Conservation (phyloP, 83 land plant genomes). For the Picea mariana region DNA sequence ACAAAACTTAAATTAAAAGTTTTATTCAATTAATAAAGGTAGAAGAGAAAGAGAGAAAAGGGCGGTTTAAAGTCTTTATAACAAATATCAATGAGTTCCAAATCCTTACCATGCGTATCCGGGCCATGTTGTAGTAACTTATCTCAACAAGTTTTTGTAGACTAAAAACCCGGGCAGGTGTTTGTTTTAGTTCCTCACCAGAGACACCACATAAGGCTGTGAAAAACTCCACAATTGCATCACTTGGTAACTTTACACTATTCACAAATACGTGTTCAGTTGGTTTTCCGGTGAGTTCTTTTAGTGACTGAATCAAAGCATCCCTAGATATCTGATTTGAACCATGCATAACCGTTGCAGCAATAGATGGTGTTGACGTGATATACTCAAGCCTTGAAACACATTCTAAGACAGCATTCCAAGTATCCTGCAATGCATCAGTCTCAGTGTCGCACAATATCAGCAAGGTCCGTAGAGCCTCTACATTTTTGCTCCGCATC, state of each 20-base stretch:
- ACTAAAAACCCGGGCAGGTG: constrained; percentile 94
- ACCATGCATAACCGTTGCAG: constrained; percentile 78
- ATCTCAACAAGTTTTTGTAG: constrained; percentile 97
- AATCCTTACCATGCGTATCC: constrained; percentile 84
- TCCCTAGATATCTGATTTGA: constrained; percentile 92
- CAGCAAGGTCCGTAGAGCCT: constrained; percentile 84
- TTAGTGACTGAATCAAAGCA: constrained; percentile 76
- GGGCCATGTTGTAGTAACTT: constrained; percentile 97
- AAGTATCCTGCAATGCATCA: constrained; percentile 84
- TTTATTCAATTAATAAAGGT: not conserved
- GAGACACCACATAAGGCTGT: constrained; percentile 94
- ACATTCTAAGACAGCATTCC: constrained; percentile 97
- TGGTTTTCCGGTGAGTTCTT: constrained; percentile 89
- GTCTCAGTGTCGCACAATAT: constrained; percentile 64
- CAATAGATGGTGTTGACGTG: constrained; percentile 71
- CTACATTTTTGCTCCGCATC: constrained; percentile 92
- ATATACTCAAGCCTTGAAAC: constrained; percentile 90
- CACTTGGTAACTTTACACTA: constrained; percentile 91
- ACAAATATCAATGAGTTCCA: too few species aligned
- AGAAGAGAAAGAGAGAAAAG: not conserved
- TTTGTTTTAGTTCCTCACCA: constrained; percentile 86
- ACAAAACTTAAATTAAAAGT: not conserved
- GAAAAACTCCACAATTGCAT: constrained; percentile 91
- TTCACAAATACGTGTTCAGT: constrained; percentile 91
- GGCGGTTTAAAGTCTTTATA: not conserved